A percentile compares a stretch with the other conserved stretches of the same genome.
phyloP scores from a whole-genome alignment of 179 eudicot species.

The Actinidia chinensis region DNA sequence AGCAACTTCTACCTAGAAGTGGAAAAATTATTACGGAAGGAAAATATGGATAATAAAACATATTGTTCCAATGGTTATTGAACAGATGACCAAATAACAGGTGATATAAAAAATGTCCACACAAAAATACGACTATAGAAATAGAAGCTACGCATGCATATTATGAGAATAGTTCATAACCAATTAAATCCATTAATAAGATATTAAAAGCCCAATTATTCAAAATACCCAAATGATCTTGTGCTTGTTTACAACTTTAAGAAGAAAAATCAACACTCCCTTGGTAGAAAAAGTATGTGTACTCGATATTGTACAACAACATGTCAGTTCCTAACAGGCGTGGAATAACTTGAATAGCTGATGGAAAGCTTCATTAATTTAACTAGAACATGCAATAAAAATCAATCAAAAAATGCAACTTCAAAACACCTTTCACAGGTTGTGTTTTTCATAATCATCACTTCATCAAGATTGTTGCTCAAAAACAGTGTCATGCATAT shows the following conservation, averaged over 20 bases:
- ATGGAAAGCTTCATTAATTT: conserved; percentile 16
- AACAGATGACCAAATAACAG: background rate
- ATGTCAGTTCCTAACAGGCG: background rate
- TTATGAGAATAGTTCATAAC: too few relatives aligned
- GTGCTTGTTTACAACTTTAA: background rate
- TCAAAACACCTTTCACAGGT: conserved; percentile 72
- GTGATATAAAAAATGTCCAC: background rate
- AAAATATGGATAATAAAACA: background rate
- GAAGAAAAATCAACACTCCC: background rate
- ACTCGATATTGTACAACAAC: background rate
- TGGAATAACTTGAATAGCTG: background rate
- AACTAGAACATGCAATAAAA: background rate
- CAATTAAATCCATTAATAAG: background rate
- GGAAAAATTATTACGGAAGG: background rate
- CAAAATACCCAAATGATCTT: background rate
- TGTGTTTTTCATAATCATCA: conserved; percentile 98
- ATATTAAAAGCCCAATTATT: background rate
- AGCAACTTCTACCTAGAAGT: conserved; percentile 86
- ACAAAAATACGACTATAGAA: background rate
- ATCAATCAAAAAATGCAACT: background rate
- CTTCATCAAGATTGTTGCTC: conserved; percentile 98
- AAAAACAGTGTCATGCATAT: conserved; percentile 80
- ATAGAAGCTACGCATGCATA: conserved; percentile 5
- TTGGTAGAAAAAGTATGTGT: background rate
- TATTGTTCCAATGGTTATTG: background rate